Evolutionary conservation across 441 rosid genomes (phyloP).

Genomic region (Jatropha podagrica): DNA sequence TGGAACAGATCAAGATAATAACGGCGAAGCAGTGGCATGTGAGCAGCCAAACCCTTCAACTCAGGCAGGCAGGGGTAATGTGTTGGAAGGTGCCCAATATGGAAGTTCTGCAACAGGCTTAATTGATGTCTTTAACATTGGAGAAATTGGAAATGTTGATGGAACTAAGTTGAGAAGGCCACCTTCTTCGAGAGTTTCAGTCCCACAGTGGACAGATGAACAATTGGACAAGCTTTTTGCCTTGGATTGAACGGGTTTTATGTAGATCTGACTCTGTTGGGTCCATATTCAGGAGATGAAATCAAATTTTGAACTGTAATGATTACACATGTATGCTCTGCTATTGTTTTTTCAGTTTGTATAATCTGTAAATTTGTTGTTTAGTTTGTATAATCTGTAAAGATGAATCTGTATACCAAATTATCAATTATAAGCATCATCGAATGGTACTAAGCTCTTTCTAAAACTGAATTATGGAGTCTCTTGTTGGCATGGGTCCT

Average conservation of each 20-base stretch:
- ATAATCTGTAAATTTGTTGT: too few species aligned
- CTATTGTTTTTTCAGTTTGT: neutral
- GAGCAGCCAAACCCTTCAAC: constrained; percentile 20
- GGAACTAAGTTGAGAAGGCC: constrained; percentile 23
- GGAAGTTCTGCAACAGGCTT: constrained; percentile 7
- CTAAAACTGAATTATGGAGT: too few species aligned
- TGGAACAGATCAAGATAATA: constrained; percentile 7
- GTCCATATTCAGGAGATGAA: neutral
- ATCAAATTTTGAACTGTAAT: constrained; percentile 1
- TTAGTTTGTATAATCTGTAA: too few species aligned
- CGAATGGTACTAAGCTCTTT: too few species aligned
- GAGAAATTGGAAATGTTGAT: constrained; percentile 11
- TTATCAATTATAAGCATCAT: too few species aligned
- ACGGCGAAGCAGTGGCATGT: neutral
- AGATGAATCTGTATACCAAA: too few species aligned
- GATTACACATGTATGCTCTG: neutral
- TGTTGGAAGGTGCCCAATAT: neutral
- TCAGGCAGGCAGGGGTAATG: constrained; percentile 21
- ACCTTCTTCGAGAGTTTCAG: constrained; percentile 29
- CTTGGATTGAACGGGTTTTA: constrained; percentile 38
- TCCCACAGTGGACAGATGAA: constrained; percentile 84
- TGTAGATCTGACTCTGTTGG: neutral
- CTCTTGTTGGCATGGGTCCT: too few species aligned
- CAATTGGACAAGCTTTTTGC: constrained; percentile 77
- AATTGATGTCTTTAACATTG: constrained; percentile 9